A percentile compares a stretch with the other conserved stretches of the same genome.
phyloP scores from a whole-genome alignment of 1,284 basidiomycete genomes.

The Cutaneotrichosporon sp. region DNA sequence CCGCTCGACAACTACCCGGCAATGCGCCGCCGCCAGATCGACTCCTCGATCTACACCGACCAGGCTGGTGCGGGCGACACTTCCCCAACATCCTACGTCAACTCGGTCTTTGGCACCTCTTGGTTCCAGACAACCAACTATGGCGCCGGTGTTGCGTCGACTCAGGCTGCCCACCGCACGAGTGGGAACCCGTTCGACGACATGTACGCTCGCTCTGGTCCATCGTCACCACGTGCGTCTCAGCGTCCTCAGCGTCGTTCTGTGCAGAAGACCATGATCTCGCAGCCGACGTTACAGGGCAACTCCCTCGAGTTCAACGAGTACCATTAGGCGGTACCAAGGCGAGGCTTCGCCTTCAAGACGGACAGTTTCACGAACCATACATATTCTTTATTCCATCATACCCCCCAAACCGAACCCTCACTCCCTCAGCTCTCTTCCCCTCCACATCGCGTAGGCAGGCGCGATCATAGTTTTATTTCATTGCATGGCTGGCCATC shows the following conservation, averaged over 20 bases:
- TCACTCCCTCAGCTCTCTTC: background rate
- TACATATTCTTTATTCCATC: background rate
- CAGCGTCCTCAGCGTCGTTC: slow-evolving; percentile 20
- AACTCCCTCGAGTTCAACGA: slow-evolving; percentile 49
- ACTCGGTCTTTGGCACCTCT: slow-evolving; percentile 27
- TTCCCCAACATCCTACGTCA: slow-evolving; percentile 23
- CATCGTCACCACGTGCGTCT: slow-evolving; percentile 12
- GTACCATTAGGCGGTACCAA: slow-evolving; percentile 19
- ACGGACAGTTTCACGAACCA: background rate
- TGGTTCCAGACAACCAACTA: slow-evolving; percentile 19
- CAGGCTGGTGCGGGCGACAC: slow-evolving; percentile 14
- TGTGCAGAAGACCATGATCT: slow-evolving; percentile 47
- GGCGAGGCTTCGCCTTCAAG: background rate
- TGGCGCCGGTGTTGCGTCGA: background rate
- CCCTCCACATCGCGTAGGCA: slow-evolving; percentile 14
- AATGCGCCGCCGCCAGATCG: slow-evolving; percentile 28
- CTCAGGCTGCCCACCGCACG: background rate
- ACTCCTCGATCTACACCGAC: slow-evolving; percentile 18
- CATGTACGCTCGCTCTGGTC: slow-evolving; percentile 38
- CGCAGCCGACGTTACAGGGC: slow-evolving; percentile 45
- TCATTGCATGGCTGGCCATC: slow-evolving; percentile 21
- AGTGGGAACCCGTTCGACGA: slow-evolving; percentile 48
- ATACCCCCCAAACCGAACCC: slow-evolving; percentile 2
- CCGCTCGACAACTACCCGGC: slow-evolving; percentile 45
- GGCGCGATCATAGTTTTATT: slow-evolving; percentile 15